These are phyloP conservation scores for Xylariales sp. DNA, from an alignment of 2,329 filamentous ascomycete species.

Conservation along the genomic window DNA sequence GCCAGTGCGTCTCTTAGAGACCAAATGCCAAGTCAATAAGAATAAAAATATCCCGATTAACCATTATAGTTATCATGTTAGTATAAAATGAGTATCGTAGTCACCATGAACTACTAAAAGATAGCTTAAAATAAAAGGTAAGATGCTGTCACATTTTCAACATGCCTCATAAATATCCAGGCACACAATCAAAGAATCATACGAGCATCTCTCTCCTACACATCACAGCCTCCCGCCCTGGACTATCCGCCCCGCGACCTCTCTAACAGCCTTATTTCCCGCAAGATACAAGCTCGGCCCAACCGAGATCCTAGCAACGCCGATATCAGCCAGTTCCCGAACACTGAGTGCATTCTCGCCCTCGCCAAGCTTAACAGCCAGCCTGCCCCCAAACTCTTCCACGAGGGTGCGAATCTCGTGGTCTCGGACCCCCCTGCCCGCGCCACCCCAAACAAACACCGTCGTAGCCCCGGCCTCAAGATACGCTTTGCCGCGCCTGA, in stretches of 20 bases:
- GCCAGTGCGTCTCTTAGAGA: too few relatives aligned
- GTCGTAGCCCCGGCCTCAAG: slow-evolving; percentile 18
- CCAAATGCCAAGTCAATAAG: too few relatives aligned
- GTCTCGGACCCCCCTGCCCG: background rate
- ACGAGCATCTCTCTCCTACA: background rate
- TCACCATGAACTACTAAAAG: too few relatives aligned
- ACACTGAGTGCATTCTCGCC: slow-evolving; percentile 5
- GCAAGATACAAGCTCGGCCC: slow-evolving; percentile 22
- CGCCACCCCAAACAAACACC: slow-evolving; percentile 21
- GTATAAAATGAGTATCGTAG: too few relatives aligned
- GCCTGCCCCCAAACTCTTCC: slow-evolving; percentile 3
- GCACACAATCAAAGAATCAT: too few relatives aligned
- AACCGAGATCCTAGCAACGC: slow-evolving; percentile 29
- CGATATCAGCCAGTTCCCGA: slow-evolving; percentile 11
- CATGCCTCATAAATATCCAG: too few relatives aligned
- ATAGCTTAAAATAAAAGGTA: too few relatives aligned
- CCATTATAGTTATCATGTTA: too few relatives aligned
- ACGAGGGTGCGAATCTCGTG: slow-evolving; percentile 2
- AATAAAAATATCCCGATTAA: too few relatives aligned
- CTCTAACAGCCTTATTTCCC: slow-evolving; percentile 2
- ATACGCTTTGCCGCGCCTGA: slow-evolving; percentile 15
- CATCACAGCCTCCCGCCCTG: slow-evolving; percentile 14
- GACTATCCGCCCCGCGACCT: slow-evolving; percentile 21
- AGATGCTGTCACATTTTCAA: too few relatives aligned
- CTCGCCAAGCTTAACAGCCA: slow-evolving; percentile 7